Evolutionary conservation across 129 eudicot genomes (phyloP).

Genomic region (Flaveria trinervia): DNA sequence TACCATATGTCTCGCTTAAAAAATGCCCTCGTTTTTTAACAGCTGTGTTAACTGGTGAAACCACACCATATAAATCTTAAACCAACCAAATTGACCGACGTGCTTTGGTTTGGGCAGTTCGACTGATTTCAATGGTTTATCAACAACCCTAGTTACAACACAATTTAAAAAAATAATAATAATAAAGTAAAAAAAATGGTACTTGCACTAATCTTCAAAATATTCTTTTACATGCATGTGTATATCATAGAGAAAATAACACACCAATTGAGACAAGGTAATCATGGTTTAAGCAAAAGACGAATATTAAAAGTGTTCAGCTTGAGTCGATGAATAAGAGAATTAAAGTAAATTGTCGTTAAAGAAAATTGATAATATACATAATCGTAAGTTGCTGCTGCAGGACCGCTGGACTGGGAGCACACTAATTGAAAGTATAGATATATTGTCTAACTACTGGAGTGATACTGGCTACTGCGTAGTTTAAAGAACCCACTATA

Average conservation of each 20-base stretch:
- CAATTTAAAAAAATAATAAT: background rate
- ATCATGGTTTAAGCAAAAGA: background rate
- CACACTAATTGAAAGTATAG: slow-evolving; percentile 5
- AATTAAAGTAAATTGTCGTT: background rate
- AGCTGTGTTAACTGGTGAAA: background rate
- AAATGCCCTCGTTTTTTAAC: too few relatives aligned
- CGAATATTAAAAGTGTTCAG: background rate
- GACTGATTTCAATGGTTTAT: background rate
- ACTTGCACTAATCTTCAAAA: background rate
- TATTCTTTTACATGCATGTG: background rate
- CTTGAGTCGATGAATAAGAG: background rate
- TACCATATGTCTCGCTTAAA: too few relatives aligned
- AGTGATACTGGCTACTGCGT: background rate
- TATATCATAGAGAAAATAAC: background rate
- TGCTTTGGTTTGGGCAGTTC: background rate
- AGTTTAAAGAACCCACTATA: background rate
- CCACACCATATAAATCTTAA: background rate
- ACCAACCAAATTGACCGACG: background rate
- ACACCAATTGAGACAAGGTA: background rate
- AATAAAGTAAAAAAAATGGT: background rate
- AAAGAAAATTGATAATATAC: background rate
- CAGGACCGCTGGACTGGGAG: too few relatives aligned
- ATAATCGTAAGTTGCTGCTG: background rate
- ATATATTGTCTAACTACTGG: background rate
- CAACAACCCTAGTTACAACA: background rate